Evolutionary conservation across 176 grass and related monocot genomes (phyloP).

Genomic region (Pontederia crassipes): DNA sequence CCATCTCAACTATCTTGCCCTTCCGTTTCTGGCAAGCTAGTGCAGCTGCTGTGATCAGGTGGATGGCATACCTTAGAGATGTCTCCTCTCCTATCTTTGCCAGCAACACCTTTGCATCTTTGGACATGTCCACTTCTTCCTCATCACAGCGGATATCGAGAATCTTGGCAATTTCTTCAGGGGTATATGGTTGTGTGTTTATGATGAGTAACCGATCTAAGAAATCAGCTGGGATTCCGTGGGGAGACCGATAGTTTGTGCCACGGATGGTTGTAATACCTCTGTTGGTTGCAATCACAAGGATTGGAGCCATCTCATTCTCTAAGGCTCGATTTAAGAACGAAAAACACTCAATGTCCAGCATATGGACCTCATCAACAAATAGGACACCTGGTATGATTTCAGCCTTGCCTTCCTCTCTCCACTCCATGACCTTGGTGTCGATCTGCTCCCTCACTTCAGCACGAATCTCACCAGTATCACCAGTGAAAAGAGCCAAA

Average conservation of each 20-base stretch:
- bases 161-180: conserved; percentile 67
- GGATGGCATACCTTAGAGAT: conserved; percentile 71
- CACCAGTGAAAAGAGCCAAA: conserved; percentile 90
- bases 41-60: conserved; percentile 65
- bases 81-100: conserved; percentile 88
- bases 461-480: conserved; percentile 90
- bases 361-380: conserved; percentile 96
- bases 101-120: conserved; percentile 66
- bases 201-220: conserved; percentile 38
- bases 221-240: conserved; percentile 86
- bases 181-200: conserved; percentile 52
- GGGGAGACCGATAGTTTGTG: conserved; percentile 70
- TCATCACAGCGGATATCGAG: conserved; percentile 68
- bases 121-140: conserved; percentile 84
- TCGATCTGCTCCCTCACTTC: conserved; percentile 88
- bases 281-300: conserved; percentile 76
- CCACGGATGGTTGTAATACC: conserved; percentile 83
- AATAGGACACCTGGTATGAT: conserved; percentile 90
- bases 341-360: conserved; percentile 90
- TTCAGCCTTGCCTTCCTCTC: conserved; percentile 92
- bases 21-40: conserved; percentile 77
- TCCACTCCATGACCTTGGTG: conserved; percentile 89
- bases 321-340: conserved; percentile 83
- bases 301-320: conserved; percentile 91
- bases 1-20: conserved; percentile 82